These are phyloP conservation scores for Adansonia grandidieri DNA, from an alignment of 441 rosid species.

Conservation along the genomic window DNA sequence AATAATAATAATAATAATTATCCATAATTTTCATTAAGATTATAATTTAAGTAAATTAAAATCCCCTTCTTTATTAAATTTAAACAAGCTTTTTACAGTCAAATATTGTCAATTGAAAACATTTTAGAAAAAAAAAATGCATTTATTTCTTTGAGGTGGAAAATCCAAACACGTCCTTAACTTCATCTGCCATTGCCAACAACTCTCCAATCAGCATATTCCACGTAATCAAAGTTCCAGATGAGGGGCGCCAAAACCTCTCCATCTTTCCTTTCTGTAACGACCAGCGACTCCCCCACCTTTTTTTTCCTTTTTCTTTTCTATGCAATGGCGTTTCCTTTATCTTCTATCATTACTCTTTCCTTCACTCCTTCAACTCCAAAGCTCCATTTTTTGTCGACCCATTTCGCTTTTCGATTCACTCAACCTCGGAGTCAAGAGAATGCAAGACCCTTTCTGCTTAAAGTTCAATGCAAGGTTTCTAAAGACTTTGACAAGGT, in stretches of 20 bases:
- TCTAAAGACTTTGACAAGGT: slow-evolving; percentile 38
- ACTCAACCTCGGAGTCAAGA: slow-evolving; percentile 21
- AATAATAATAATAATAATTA: not conserved
- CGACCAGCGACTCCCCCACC: slow-evolving; percentile 11
- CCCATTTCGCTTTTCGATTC: slow-evolving; percentile 36
- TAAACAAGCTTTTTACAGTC: not conserved
- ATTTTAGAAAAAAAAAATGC: not conserved
- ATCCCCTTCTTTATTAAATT: not conserved
- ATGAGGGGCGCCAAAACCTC: slow-evolving; percentile 53
- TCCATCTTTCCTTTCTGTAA: slow-evolving; percentile 25
- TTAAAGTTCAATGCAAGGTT: slow-evolving; percentile 37
- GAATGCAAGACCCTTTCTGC: slow-evolving; percentile 30
- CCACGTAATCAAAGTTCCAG: slow-evolving; percentile 42
- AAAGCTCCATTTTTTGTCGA: slow-evolving; percentile 30
- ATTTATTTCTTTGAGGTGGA: slow-evolving; percentile 8
- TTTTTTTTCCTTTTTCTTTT: not conserved
- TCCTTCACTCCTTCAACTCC: slow-evolving; percentile 27
- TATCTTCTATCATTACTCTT: slow-evolving; percentile 44
- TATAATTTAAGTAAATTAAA: slow-evolving; percentile 5
- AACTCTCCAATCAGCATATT: not conserved
- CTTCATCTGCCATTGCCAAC: not conserved
- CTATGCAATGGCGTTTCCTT: slow-evolving; percentile 55
- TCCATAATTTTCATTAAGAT: not conserved
- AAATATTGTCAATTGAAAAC: not conserved
- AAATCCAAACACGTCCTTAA: slow-evolving; percentile 17